Conservation (phyloP, 306 rosid genomes). For the Quercus rubra region DNA sequence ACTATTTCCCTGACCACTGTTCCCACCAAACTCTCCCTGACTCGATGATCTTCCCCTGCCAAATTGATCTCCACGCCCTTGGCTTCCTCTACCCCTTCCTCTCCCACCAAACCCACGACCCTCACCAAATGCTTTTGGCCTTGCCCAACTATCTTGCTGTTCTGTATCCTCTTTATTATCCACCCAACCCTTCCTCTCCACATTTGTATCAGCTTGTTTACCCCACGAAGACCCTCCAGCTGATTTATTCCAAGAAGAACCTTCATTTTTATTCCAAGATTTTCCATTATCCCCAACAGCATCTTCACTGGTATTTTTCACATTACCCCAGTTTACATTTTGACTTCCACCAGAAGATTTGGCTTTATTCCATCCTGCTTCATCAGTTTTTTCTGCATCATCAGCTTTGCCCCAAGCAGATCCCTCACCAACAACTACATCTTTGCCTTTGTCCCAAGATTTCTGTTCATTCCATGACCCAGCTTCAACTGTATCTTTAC, state of each 20-base stretch:
- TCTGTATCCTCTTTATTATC: not conserved
- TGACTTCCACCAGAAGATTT: not conserved
- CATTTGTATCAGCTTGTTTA: conserved; percentile 17
- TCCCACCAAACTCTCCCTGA: conserved; percentile 6
- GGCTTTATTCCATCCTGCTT: conserved; percentile 8
- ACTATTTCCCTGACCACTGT: not conserved
- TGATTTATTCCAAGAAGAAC: conserved; percentile 19
- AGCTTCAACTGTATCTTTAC: conserved; percentile 24
- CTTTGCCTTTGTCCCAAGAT: conserved; percentile 21
- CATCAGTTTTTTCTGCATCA: conserved; percentile 9
- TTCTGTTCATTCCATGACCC: conserved; percentile 24
- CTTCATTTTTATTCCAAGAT: not conserved
- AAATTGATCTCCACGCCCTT: conserved; percentile 12
- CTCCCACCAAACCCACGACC: conserved; percentile 11
- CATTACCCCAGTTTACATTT: not conserved
- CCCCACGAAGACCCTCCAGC: conserved; percentile 28
- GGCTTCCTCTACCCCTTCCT: not conserved
- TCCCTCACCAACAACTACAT: not conserved
- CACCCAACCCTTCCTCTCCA: not conserved
- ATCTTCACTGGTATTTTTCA: not conserved
- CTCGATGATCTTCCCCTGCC: conserved; percentile 17
- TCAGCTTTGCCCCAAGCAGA: conserved; percentile 25
- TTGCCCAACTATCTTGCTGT: not conserved
- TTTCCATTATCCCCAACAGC: conserved; percentile 7
- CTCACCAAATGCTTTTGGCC: conserved; percentile 6